Base-by-base conservation (phyloP, 345 rosid species). In the Bruguiera parviflora region DNA sequence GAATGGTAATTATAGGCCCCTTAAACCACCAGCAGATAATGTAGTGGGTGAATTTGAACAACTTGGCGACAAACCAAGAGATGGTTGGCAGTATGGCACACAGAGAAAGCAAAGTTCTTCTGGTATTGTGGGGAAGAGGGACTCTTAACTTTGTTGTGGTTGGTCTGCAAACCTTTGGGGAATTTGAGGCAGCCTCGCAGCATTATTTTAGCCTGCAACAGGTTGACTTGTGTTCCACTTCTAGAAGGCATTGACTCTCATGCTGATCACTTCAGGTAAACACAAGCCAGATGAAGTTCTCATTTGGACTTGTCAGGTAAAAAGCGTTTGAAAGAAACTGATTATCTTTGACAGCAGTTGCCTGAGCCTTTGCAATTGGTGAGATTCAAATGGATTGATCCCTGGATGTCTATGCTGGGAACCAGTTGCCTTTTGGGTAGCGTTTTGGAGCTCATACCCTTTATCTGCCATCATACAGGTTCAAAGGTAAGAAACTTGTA, bases 51-150 rank as follows among this genome's bases (percentile, higher is more conserved):
- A 87, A 64, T 78, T 84, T 79, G 85, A 82, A 76, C 92, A 77
- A 55, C 68, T 84, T 0, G 91, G 86, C 46, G 94, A 86, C 53
- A 84, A 82, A 74, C 77, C 86, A 61, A 84, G 90, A 73, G 92
- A 89, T 73, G 86, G 90, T 77, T 90, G 91, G 98, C 96, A 87
- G 77, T 78, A 86, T 66, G 92, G 91, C 68, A 76, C 78, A 66
- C 95, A 74, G 69, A 74, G 33, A 47, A 74, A 56, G 73, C 66
- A 58, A 24, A 70, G 47, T 43, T 78, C 82, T 60, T 79, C 86
- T 20, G 75, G 86, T 59, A 63, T 80, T 53, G 33, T 72, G 62
- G 88, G 84, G 55, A 87, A 84, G 83, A 84, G 85, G 75, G 91
- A 85, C 61, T 75, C 69, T 27, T 83, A 78, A 75, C 43, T 22